phyloP scores from a whole-genome alignment of 768 basidiomycete genomes.

The Russula virescens region DNA sequence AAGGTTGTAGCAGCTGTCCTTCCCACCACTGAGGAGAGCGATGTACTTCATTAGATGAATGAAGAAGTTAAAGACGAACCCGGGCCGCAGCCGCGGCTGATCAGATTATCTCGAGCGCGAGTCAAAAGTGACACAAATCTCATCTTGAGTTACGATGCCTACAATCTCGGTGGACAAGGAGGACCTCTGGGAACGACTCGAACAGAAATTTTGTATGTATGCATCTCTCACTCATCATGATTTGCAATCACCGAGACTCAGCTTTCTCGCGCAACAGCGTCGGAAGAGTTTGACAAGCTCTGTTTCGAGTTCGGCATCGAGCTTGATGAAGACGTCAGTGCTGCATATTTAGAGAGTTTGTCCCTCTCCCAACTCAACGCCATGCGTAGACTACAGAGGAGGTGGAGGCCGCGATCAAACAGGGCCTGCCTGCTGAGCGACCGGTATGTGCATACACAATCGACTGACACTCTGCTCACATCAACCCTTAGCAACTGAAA shows the following conservation, averaged over 20 bases:
- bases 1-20: slow-evolving; percentile 96
- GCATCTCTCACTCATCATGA: slow-evolving; percentile 24
- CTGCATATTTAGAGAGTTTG: background rate
- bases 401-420: slow-evolving; percentile 74
- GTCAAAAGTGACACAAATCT: background rate
- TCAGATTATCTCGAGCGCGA: background rate
- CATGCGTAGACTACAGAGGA: slow-evolving; percentile 74
- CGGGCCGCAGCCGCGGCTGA: background rate
- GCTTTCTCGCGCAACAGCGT: slow-evolving; percentile 46
- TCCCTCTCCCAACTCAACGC: slow-evolving; percentile 1
- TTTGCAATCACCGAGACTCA: slow-evolving; percentile 19
- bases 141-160: slow-evolving; percentile 54
- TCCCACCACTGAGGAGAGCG: slow-evolving; percentile 92
- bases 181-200: slow-evolving; percentile 86
- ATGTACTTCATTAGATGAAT: slow-evolving; percentile 72
- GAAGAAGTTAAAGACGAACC: slow-evolving; percentile 1
- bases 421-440: slow-evolving; percentile 78
- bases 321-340: slow-evolving; percentile 90
- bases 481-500: slow-evolving; percentile 76
- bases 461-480: slow-evolving; percentile 4
- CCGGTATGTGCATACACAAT: slow-evolving; percentile 46
- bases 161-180: slow-evolving; percentile 94
- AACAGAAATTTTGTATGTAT: slow-evolving; percentile 73
- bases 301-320: slow-evolving; percentile 98
- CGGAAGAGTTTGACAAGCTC: slow-evolving; percentile 90